Evolutionary conservation across 2,329 filamentous ascomycete genomes (phyloP).

Genomic region (Penicillium sp.): DNA sequence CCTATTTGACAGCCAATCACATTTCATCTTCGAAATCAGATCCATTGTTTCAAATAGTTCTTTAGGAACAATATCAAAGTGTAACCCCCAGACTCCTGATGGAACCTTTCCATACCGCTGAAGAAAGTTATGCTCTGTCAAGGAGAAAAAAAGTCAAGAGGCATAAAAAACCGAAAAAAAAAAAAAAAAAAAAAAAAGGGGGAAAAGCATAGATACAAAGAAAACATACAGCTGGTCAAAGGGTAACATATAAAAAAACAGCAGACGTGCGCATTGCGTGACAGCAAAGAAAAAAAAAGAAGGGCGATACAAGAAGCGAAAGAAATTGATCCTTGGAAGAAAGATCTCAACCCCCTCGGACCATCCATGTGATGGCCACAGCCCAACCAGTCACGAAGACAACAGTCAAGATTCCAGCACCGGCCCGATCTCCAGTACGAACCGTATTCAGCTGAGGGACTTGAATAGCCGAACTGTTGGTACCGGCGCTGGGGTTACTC

Average conservation of each 20-base stretch:
- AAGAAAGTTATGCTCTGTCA: neutral
- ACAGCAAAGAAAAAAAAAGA: neutral
- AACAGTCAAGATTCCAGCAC: constrained; percentile 37
- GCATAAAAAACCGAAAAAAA: neutral
- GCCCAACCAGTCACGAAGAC: constrained; percentile 31
- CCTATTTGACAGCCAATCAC: neutral
- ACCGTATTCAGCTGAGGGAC: constrained; percentile 22
- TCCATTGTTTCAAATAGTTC: neutral
- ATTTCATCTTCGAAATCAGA: neutral
- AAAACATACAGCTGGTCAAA: neutral
- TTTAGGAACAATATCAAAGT: neutral
- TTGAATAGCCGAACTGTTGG: constrained; percentile 14
- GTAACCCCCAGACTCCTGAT: neutral
- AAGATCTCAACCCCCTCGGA: constrained; percentile 24
- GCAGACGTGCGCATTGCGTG: neutral
- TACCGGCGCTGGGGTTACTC: constrained; percentile 46
- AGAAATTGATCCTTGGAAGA: neutral
- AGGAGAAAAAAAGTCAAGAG: neutral
- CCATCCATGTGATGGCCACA: constrained; percentile 31
- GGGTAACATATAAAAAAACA: neutral
- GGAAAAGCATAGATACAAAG: neutral
- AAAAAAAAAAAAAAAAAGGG: neutral
- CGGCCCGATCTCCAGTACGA: constrained; percentile 37
- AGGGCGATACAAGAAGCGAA: neutral
- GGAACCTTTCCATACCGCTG: neutral